Conservation (phyloP, 257 asterid genomes). For the Solanum sejunctum region DNA sequence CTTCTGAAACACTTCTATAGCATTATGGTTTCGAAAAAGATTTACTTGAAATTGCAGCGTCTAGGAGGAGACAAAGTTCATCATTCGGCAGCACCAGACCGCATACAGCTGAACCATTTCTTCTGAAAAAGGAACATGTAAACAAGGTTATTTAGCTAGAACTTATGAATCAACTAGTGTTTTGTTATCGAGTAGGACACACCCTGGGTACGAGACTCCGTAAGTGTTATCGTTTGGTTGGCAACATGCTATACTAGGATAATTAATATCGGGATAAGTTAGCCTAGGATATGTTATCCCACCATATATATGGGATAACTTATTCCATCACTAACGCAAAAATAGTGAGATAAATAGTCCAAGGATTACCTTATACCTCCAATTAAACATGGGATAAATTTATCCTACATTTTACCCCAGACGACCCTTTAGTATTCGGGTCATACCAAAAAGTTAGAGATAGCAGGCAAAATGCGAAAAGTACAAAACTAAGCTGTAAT, state of each 20-base stretch:
- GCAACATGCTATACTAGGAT: too few species aligned
- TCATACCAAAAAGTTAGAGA: background rate
- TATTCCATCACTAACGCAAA: too few species aligned
- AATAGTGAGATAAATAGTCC: too few species aligned
- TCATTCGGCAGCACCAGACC: slow-evolving; percentile 50
- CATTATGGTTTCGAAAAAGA: background rate
- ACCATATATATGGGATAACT: too few species aligned
- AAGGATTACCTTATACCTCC: too few species aligned
- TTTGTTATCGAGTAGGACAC: too few species aligned
- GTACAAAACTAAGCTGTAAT: background rate
- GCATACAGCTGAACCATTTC: slow-evolving; percentile 85
- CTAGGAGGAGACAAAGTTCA: slow-evolving; percentile 33
- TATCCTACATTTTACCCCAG: too few species aligned
- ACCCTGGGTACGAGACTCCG: background rate
- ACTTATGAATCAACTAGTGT: background rate
- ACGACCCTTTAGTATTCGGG: too few species aligned
- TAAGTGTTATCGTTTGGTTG: background rate
- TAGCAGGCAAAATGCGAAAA: background rate
- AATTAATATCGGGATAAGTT: too few species aligned
- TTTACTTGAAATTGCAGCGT: background rate
- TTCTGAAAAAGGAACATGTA: slow-evolving; percentile 39
- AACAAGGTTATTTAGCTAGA: background rate
- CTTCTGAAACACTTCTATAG: slow-evolving; percentile 3
- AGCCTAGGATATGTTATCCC: too few species aligned
- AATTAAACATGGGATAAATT: too few species aligned